A percentile compares a stretch with the other conserved stretches of the same genome.
Evolutionary conservation across 495 filamentous ascomycete species (phyloP).

Genomic region (Diplogelasinospora grovesii): DNA sequence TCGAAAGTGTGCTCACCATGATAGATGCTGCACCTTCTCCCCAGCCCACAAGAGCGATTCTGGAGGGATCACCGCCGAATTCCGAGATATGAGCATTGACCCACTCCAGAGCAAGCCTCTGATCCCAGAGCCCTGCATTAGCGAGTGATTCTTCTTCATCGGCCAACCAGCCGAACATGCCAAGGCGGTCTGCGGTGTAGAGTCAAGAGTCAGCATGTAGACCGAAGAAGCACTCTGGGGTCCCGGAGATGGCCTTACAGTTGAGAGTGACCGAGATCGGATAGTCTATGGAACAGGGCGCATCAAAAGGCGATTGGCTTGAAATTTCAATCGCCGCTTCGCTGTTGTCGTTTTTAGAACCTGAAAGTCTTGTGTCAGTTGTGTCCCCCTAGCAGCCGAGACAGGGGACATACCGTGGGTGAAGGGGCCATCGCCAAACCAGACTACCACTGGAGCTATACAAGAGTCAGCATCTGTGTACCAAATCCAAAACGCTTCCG

Average conservation of each 20-base stretch:
- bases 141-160: not conserved
- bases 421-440: too few species aligned
- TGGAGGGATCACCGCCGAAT: not conserved
- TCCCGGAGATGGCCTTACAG: not conserved
- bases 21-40: not conserved
- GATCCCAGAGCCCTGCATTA: not conserved
- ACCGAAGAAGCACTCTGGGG: not conserved
- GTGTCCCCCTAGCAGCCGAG: too few species aligned
- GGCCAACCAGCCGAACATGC: not conserved
- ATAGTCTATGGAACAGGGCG: not conserved
- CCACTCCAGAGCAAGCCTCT: not conserved
- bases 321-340: too few species aligned
- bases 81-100: not conserved
- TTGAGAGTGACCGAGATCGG: not conserved
- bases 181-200: not conserved
- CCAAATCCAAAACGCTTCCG: not conserved
- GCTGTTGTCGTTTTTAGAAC: not conserved
- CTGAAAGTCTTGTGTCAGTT: too few species aligned
- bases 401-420: too few species aligned
- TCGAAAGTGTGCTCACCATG: not conserved
- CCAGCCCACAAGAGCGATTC: not conserved
- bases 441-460: too few species aligned
- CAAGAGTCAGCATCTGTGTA: too few species aligned
- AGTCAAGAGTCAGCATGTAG: not conserved
- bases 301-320: too few species aligned